phyloP scores from a whole-genome alignment of 345 rosid genomes.

The Populus nigra region DNA sequence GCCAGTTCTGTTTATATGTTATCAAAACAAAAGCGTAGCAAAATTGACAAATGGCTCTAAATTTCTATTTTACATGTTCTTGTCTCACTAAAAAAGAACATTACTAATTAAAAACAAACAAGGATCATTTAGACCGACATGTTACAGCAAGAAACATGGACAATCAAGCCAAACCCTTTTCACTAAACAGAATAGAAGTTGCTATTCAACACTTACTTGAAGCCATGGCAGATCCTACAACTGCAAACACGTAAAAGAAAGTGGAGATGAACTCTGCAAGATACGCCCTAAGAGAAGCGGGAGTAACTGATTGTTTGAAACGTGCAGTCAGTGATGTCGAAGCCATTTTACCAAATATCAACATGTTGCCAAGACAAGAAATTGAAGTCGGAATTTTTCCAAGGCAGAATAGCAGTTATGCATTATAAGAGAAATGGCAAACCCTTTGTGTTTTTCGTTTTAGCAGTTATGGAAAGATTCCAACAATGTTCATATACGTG shows the following conservation, averaged over 20 bases:
- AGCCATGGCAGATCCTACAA: conserved; percentile 84
- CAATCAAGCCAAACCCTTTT: not conserved
- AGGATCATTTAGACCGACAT: not conserved
- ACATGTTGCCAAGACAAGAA: not conserved
- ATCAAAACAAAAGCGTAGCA: not conserved
- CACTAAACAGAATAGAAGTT: not conserved
- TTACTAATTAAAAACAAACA: not conserved
- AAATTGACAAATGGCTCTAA: not conserved
- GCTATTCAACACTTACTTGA: conserved; percentile 42
- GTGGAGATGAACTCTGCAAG: conserved; percentile 90
- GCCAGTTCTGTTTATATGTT: not conserved
- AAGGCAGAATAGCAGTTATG: not conserved
- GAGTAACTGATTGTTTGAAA: conserved; percentile 45
- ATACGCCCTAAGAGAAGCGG: conserved; percentile 59
- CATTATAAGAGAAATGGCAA: not conserved
- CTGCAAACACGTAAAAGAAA: conserved; percentile 75
- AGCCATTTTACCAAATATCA: conserved; percentile 43
- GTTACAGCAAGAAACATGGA: not conserved
- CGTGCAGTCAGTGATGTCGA: conserved; percentile 40
- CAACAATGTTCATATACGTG: not conserved
- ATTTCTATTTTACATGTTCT: not conserved
- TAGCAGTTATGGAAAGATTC: not conserved
- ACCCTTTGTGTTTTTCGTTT: not conserved
- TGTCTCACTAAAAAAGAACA: not conserved
- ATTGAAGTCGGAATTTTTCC: not conserved